phyloP scores from a whole-genome alignment of 1,284 basidiomycete species.

The Rhodotorula glutinis region DNA sequence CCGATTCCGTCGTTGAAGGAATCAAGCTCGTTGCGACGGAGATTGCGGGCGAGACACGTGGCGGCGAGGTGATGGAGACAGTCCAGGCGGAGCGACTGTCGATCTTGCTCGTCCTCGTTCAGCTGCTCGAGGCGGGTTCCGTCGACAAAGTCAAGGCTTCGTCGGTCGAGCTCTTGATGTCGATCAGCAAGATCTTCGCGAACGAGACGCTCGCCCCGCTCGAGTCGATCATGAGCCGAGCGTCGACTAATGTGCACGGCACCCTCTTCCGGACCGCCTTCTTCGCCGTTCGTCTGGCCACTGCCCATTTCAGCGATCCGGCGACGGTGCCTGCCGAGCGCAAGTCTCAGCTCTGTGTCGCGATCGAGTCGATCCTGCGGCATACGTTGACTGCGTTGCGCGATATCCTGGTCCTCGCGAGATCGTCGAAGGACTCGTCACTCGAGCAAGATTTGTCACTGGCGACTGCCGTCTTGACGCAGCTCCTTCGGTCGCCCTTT shows the following conservation, averaged over 20 bases:
- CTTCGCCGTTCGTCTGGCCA: conserved; percentile 62
- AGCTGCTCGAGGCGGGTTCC: conserved; percentile 52
- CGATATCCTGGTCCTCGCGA: conserved; percentile 64
- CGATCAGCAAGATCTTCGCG: conserved; percentile 64
- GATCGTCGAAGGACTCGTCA: conserved; percentile 59
- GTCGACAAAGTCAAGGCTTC: conserved; percentile 47
- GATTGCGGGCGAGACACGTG: conserved; percentile 66
- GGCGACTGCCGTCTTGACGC: conserved; percentile 74
- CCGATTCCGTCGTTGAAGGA: conserved; percentile 50
- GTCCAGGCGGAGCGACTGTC: conserved; percentile 73
- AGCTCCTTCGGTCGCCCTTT: conserved; percentile 60
- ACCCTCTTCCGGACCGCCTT: conserved; percentile 74
- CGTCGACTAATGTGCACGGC: conserved; percentile 65
- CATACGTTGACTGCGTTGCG: conserved; percentile 68
- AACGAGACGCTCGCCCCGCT: conserved; percentile 72
- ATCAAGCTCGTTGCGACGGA: conserved; percentile 62
- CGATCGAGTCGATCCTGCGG: conserved; percentile 62
- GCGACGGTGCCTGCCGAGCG: conserved; percentile 53
- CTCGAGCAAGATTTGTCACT: conserved; percentile 76
- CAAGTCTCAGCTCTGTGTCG: conserved; percentile 57
- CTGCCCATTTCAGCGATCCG: conserved; percentile 16
- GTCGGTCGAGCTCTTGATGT: conserved; percentile 62
- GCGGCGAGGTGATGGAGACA: conserved; percentile 77
- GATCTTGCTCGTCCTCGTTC: conserved; percentile 69
- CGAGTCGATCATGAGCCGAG: conserved; percentile 66